Percentiles rank a stretch among this genome's conserved stretches.
Evolutionary conservation across 225 moss, liverwort and hornwort genomes (phyloP).

Genomic region (Asterella californica): DNA sequence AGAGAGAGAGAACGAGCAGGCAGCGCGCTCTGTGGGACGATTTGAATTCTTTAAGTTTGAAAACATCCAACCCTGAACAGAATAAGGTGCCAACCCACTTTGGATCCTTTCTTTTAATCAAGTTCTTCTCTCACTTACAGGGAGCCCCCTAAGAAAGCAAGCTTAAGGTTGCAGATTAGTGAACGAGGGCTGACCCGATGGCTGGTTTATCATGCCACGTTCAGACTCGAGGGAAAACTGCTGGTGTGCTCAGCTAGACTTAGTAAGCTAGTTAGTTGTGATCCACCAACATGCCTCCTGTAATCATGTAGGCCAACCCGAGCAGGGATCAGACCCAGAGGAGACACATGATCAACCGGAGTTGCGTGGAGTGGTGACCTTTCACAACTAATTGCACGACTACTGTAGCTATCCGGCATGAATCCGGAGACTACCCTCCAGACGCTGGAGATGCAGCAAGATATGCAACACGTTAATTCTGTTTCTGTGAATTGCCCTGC

Average conservation of each 20-base stretch:
- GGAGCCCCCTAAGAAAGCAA: neutral
- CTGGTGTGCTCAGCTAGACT: neutral
- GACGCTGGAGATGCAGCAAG: neutral
- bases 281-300: conserved; percentile 7
- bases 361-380: neutral
- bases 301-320: neutral
- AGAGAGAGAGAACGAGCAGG: no score
- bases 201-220: conserved; percentile 15
- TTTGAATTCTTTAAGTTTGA: neutral
- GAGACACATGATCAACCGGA: conserved; percentile 9
- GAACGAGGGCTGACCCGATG: neutral
- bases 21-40: neutral
- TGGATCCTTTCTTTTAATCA: neutral
- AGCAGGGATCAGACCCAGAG: neutral
- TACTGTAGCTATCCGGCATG: neutral
- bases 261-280: neutral
- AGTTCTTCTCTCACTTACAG: neutral
- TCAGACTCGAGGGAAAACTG: neutral
- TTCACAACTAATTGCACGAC: conserved; percentile 12
- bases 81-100: neutral
- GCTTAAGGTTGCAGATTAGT: neutral
- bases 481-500: no score
- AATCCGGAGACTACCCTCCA: conserved; percentile 4
- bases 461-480: no score
- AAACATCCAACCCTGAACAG: neutral